phyloP scores from a whole-genome alignment of 2,329 filamentous ascomycete species.

The Xylariaceae sp. region DNA sequence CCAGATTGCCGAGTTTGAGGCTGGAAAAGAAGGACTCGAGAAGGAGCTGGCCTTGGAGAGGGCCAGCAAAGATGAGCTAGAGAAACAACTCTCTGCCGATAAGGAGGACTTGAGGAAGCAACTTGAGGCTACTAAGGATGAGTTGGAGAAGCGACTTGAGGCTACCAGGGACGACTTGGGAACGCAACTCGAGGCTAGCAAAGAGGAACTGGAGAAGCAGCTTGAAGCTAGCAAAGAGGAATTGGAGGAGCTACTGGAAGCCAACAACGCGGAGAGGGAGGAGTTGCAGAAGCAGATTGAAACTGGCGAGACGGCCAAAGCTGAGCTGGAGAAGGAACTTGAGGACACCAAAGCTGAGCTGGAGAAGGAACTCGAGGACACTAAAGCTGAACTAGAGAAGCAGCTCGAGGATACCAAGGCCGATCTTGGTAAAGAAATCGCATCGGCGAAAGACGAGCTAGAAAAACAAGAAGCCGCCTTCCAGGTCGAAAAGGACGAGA shows the following conservation, averaged over 20 bases:
- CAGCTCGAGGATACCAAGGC: slow-evolving; percentile 30
- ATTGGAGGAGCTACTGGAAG: slow-evolving; percentile 18
- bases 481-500: slow-evolving; percentile 33
- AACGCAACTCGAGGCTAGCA: slow-evolving; percentile 26
- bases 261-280: slow-evolving; percentile 9
- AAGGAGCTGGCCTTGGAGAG: slow-evolving; percentile 23
- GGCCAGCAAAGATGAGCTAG: slow-evolving; percentile 23
- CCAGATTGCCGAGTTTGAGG: slow-evolving; percentile 35
- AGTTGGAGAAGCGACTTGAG: slow-evolving; percentile 23
- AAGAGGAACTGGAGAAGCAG: slow-evolving; percentile 25
- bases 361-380: slow-evolving; percentile 26
- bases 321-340: slow-evolving; percentile 28
- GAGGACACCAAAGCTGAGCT: slow-evolving; percentile 24
- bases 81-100: slow-evolving; percentile 17
- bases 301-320: slow-evolving; percentile 18
- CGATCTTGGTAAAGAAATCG: slow-evolving; percentile 29
- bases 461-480: slow-evolving; percentile 32
- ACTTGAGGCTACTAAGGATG: slow-evolving; percentile 26
- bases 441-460: slow-evolving; percentile 21
- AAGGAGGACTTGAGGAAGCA: slow-evolving; percentile 24
- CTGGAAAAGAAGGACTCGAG: slow-evolving; percentile 27
- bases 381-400: slow-evolving; percentile 32
- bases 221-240: slow-evolving; percentile 26
- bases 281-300: slow-evolving; percentile 10
- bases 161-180: slow-evolving; percentile 16